Base-by-base conservation (phyloP, 2,329 filamentous ascomycete genomes). In the Colletotrichum sp. region DNA sequence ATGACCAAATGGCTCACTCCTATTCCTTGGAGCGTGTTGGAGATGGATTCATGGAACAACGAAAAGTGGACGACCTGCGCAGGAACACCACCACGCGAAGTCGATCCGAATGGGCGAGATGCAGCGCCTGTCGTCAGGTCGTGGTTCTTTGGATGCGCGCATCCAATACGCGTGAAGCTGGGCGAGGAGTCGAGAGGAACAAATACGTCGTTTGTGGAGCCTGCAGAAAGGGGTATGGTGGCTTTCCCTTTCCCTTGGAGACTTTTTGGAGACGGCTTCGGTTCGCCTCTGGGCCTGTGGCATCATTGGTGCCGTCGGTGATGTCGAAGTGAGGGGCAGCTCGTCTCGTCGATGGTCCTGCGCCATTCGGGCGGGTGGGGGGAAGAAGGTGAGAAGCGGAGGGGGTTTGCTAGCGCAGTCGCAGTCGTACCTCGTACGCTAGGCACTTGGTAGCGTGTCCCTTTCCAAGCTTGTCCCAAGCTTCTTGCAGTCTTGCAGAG, bases 21-120 rank as follows among this genome's bases (percentile, higher is more conserved):
- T 32, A 57, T 68, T 57, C 44, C 44, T 32, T 68, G 65, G 65
- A 70, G 34, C 24, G 32, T 21, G 59, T 21, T 18, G 28, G 26
- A n/a, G 44, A 49, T 49, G 36, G 36, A 18, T 39, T 39, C 36
- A 39, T 39, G 44, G 44, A 49, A 49, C 44, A 12, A 30, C 52
- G 15, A 55, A 72, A 75, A 55, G 68, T 60, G 68, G 36, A 66
- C n/a, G 44, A 2, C n/a, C 44, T 9, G n/a, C 9, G 28, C 55
- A 26, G 39, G 39, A 15, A 57, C 44, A 49, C 44, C 44, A 49
- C 30, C 63, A 64, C 28, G 21, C 18, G 21, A 26, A 63, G 70
- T 49, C 70, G 64, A 76, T 76, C 64, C 57, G 28, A 76, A 76
- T 65, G 64, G 39, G 69, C 73, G 57, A 57, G 15, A 49, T 75